These are phyloP conservation scores for Phytophthora sp. DNA, from an alignment of 352 stramenopile genomes.

Conservation along the genomic window DNA sequence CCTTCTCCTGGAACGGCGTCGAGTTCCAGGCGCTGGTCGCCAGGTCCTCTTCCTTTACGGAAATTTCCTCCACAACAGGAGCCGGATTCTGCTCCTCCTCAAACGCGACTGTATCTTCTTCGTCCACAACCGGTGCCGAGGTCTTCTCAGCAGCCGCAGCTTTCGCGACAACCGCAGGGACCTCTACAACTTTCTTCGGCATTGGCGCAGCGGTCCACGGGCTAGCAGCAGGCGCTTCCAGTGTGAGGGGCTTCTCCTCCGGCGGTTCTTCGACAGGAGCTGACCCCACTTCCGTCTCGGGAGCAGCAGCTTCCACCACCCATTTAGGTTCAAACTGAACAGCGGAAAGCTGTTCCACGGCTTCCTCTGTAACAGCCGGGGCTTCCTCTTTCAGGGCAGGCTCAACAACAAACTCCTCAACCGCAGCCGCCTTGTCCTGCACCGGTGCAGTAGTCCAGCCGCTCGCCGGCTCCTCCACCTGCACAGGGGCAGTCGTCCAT, in stretches of 20 bases:
- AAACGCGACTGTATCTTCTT: background rate
- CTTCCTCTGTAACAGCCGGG: slow-evolving; percentile 28
- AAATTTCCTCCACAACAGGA: background rate
- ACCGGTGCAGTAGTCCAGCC: slow-evolving; percentile 51
- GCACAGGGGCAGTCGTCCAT: slow-evolving; percentile 17
- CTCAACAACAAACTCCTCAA: slow-evolving; percentile 29
- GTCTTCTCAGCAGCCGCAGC: background rate
- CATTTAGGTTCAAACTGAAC: no score
- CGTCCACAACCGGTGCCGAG: background rate
- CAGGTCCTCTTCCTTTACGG: slow-evolving; percentile 17
- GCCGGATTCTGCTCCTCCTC: background rate
- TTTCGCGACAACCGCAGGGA: no score
- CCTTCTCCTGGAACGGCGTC: slow-evolving; percentile 38
- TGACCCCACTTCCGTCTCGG: no score
- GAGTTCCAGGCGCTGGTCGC: slow-evolving; percentile 32
- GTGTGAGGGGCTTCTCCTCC: background rate
- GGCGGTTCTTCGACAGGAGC: no score
- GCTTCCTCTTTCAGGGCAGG: slow-evolving; percentile 1
- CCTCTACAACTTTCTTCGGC: slow-evolving; percentile 17
- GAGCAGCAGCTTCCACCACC: slow-evolving; percentile 20
- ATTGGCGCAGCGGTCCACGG: slow-evolving; percentile 38
- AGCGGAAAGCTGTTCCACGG: no score
- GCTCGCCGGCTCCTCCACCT: slow-evolving; percentile 19
- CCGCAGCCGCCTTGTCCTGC: slow-evolving; percentile 29
- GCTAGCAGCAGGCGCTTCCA: slow-evolving; percentile 14